Evolutionary conservation across 345 rosid species (phyloP).

Genomic region (Turnera subulata): DNA sequence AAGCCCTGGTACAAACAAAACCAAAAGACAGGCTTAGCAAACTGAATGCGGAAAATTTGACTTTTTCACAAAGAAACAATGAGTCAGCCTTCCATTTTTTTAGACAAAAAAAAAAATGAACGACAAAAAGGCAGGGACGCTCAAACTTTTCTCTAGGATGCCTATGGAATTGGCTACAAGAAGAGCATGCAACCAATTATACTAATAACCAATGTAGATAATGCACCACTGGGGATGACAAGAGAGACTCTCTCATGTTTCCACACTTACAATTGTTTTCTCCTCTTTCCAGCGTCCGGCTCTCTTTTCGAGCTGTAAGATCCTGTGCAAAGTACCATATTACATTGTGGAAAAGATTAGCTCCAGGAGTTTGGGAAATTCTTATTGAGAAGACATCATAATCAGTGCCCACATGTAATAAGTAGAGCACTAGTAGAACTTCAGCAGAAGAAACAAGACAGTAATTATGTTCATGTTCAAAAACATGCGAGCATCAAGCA

Average conservation of each 20-base stretch:
- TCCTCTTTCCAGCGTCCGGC: constrained; percentile 14
- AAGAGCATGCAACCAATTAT: too few species aligned
- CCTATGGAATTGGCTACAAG: too few species aligned
- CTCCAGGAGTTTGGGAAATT: neutral
- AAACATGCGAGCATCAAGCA: too few species aligned
- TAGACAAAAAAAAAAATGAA: too few species aligned
- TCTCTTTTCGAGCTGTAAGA: constrained; percentile 20
- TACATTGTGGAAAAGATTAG: neutral
- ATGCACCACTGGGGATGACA: too few species aligned
- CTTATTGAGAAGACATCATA: neutral
- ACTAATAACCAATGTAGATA: too few species aligned
- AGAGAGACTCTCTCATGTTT: neutral
- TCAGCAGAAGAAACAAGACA: too few species aligned
- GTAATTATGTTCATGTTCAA: too few species aligned
- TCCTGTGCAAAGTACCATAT: constrained; percentile 26
- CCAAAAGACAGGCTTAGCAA: neutral
- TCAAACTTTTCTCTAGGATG: too few species aligned
- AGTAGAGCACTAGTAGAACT: neutral
- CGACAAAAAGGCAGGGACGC: too few species aligned
- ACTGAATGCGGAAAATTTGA: neutral
- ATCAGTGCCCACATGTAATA: neutral
- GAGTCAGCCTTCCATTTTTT: too few species aligned
- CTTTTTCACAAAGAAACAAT: too few species aligned
- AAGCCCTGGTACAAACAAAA: constrained; percentile 22
- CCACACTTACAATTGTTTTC: constrained; percentile 28